Base-by-base conservation (phyloP, 306 rosid genomes). In the Cucumis hystrix region DNA sequence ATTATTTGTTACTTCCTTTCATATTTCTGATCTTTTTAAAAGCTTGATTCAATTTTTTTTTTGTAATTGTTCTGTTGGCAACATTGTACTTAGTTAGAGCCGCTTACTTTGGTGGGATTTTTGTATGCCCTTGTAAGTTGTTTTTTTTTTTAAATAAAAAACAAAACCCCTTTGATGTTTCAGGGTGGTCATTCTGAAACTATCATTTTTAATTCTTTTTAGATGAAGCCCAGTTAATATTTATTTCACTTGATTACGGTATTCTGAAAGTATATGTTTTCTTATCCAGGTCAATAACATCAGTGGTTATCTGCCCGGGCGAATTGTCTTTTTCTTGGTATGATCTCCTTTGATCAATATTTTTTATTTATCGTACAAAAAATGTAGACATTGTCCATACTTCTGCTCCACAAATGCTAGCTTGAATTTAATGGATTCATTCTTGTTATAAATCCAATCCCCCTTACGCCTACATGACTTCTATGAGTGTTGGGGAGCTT, bases 221-320 rank as follows among this genome's bases (percentile, higher is more conserved):
- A 51, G 61, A 49, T 49, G 61, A 49, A 72, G 77, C 2, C 13
- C 1, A 33, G 37, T 33, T 8, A 47, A 21, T 15, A 49, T 47
- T 75, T 37, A 84, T 40, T 76, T 70, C 57, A 39, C 52, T 68
- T 16, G 35, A 35, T 73, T 77, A 3, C 59, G 16, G 70, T 43
- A 60, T 60, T 11, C 40, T 75, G 51, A 39, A 54, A 78, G 43
- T 25, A 74, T 82, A 56, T 79, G 21, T 84, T 77, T 78, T 83
- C 83, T 82, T 84, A 65, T 87, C 83, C 83, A 95, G 99, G 98
- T 95, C 80, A 95, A 95, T 82, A 95, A 95, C 81, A 95, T 95
- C 89, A 91, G 99, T 75, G 98, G 99, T 77, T 95, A 95, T 87
- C 99, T 95, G 78, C 99, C 99, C 52, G 99, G 99, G 49, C 91